These are phyloP conservation scores for Pholiota adiposa DNA, from an alignment of 1,284 basidiomycete genomes.

Conservation along the genomic window DNA sequence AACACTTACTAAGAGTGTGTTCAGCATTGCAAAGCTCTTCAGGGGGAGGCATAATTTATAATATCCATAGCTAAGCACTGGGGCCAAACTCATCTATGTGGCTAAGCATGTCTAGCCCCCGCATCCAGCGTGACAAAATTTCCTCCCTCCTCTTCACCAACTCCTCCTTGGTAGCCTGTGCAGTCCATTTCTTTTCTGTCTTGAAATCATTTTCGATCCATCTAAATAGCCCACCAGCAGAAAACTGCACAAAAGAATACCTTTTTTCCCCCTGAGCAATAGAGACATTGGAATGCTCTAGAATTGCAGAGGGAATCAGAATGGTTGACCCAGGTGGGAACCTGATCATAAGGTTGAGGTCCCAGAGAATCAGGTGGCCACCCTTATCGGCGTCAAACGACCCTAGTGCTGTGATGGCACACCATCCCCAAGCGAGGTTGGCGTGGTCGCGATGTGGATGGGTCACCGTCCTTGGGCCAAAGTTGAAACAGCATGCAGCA, in stretches of 20 bases:
- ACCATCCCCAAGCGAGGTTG: not conserved
- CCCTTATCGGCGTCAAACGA: constrained; percentile 2
- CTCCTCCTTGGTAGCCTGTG: too few relatives aligned
- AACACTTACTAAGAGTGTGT: too few relatives aligned
- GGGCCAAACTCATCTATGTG: too few relatives aligned
- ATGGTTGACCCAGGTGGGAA: not conserved
- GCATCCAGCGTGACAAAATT: too few relatives aligned
- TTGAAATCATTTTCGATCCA: not conserved
- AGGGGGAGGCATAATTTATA: too few relatives aligned
- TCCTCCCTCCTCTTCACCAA: too few relatives aligned
- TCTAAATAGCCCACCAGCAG: not conserved
- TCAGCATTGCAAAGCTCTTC: too few relatives aligned
- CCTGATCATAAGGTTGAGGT: not conserved
- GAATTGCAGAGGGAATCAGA: not conserved
- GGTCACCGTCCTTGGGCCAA: not conserved
- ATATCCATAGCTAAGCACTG: too few relatives aligned
- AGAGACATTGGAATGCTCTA: not conserved
- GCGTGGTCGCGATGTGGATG: not conserved
- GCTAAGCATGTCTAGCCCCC: too few relatives aligned
- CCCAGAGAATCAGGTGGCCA: not conserved
- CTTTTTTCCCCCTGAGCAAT: not conserved
- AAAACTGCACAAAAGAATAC: not conserved
- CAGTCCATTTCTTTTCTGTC: too few relatives aligned
- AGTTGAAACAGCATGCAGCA: not conserved
- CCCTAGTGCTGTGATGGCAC: not conserved